phyloP scores from a whole-genome alignment of 208 protist species.

The Wallacemonas sp. region DNA sequence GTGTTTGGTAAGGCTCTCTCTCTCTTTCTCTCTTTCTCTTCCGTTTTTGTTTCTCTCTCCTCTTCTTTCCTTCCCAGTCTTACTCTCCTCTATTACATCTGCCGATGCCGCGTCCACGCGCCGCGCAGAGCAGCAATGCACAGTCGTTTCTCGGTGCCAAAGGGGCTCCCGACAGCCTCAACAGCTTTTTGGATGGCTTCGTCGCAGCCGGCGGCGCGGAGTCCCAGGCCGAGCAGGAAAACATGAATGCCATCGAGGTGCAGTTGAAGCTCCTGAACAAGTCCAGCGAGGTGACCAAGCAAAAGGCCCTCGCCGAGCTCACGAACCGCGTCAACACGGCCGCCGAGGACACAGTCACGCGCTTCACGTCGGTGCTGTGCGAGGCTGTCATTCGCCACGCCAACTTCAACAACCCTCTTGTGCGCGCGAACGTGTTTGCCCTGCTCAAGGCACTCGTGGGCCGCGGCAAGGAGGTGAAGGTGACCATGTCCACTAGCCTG shows the following conservation, averaged over 20 bases:
- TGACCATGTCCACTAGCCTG: constrained; percentile 37
- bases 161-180: constrained; percentile 48
- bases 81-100: constrained; percentile 8
- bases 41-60: neutral
- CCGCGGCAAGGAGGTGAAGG: constrained; percentile 52
- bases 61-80: constrained; percentile 13
- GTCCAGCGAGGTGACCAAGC: constrained; percentile 83
- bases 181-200: constrained; percentile 76
- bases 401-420: constrained; percentile 56
- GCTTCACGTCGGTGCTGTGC: constrained; percentile 51
- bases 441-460: constrained; percentile 56
- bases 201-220: constrained; percentile 22
- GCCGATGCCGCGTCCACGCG: constrained; percentile 38
- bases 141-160: constrained; percentile 48
- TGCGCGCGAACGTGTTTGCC: constrained; percentile 59
- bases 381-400: constrained; percentile 69
- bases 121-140: constrained; percentile 68
- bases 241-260: constrained; percentile 52
- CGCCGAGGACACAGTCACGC: constrained; percentile 39
- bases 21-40: neutral
- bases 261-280: constrained; percentile 78
- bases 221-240: constrained; percentile 24
- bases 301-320: constrained; percentile 78
- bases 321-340: constrained; percentile 29
- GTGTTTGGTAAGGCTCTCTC: too few species aligned